Conservation (phyloP, 192 early-diverging fungal species). For the Backusella westeae region DNA sequence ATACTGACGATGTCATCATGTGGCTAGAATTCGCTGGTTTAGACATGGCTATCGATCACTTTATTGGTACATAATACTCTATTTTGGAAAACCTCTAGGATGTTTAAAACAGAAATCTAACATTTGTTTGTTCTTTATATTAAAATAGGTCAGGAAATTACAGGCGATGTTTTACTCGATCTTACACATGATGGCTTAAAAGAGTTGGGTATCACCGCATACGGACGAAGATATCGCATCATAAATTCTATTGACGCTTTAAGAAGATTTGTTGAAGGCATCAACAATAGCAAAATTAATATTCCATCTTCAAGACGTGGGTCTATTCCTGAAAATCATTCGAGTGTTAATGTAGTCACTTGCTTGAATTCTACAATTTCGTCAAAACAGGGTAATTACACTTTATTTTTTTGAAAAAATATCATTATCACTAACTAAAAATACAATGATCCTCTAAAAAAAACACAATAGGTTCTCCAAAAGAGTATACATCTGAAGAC, state of each 20-base stretch:
- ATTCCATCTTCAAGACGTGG: not conserved
- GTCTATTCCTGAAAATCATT: not conserved
- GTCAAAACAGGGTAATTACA: not conserved
- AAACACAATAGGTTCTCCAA: not conserved
- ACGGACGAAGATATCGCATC: constrained; percentile 61
- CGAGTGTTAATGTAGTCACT: not conserved
- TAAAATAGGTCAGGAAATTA: constrained; percentile 56
- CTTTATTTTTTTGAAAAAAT: too few species aligned
- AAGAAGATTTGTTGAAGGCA: not conserved
- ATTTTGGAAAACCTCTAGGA: not conserved
- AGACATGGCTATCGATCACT: not conserved
- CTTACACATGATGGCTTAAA: constrained; percentile 57
- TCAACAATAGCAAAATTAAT: not conserved
- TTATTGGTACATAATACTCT: not conserved
- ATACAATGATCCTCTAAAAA: not conserved
- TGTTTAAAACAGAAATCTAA: not conserved
- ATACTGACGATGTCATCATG: not conserved
- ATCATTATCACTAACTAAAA: not conserved
- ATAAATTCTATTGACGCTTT: constrained; percentile 50
- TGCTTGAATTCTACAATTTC: not conserved
- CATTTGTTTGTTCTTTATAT: not conserved
- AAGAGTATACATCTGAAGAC: not conserved
- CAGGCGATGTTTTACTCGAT: constrained; percentile 55
- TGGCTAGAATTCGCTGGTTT: not conserved
- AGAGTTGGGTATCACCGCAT: constrained; percentile 58